Base-by-base conservation (phyloP, 1,284 basidiomycete genomes). In the Austroboletus rostrupii region DNA sequence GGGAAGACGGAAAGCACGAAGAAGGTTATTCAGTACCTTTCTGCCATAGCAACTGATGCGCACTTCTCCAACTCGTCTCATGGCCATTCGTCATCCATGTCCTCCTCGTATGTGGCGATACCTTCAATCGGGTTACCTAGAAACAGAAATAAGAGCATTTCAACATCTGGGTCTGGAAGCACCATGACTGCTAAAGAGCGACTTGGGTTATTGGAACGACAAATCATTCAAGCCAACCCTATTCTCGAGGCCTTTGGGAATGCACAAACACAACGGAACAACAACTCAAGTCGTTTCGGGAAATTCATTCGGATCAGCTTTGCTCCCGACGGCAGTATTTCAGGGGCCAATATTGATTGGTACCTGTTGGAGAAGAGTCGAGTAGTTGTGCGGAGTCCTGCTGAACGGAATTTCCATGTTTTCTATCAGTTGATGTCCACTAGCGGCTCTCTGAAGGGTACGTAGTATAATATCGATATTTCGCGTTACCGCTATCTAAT, bases 1-100 rank as follows among this genome's bases (percentile, higher is more conserved):
- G 97, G 97, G 41, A 99, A 99, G 78, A 99, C 97, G 1, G 97
- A 99, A 69, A 99, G 96, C 72, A 99, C 97, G 14, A 99, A 99
- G 79, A 98, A 98, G 66, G 96, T 99, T 62, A 99, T 99, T 52
- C 97, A 99, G 69, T 99, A 99, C 70, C 85, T 99, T 31, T 96
- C 97, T 1, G 93, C 97, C 11, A 97, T 98, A 57, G 97, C 97
- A 4, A 86, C 90, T 16, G 90, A 93, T 64, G 76, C 80, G 5
- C 82, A 89, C 57, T 71, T 72, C 17, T 76, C 79, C n/a, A 71
- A 77, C 2, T 71, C 81, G 11, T 71, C 80, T n/a, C 84, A 87
- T 65, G 77, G 78, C 29, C 82, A 78, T 48, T 78, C 78, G 8
- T 78, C 76, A 14, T 87, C 45, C 63, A 70, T 45, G 65, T 69